phyloP scores from a whole-genome alignment of 352 stramenopile genomes.

The Phytophthora lateralis region DNA sequence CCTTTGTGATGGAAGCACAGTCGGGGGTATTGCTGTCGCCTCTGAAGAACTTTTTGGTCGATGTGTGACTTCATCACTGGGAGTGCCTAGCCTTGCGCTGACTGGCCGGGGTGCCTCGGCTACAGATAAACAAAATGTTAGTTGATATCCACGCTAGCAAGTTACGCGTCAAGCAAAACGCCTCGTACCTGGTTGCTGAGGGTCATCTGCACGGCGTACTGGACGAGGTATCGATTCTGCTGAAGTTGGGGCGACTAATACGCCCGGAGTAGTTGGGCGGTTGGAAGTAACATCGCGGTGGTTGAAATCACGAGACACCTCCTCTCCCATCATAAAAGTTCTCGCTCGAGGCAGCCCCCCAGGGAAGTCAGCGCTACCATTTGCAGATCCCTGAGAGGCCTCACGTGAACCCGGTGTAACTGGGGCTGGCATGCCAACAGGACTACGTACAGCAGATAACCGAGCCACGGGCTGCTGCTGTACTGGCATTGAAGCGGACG shows the following conservation, averaged over 20 bases:
- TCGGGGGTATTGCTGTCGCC: slow-evolving; percentile 2
- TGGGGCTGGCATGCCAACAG: not conserved
- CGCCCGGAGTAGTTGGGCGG: slow-evolving; percentile 36
- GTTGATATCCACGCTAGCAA: not conserved
- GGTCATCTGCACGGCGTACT: slow-evolving; percentile 27
- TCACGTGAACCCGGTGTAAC: slow-evolving; percentile 5
- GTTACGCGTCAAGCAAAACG: not conserved
- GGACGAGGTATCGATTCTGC: slow-evolving; percentile 19
- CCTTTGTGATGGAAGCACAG: slow-evolving; percentile 3
- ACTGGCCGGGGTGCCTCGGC: slow-evolving; percentile 11
- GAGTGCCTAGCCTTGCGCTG: slow-evolving; percentile 10
- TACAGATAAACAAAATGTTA: slow-evolving; percentile 18
- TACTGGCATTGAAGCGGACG: slow-evolving; percentile 1
- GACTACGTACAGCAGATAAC: not conserved
- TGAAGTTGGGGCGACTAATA: slow-evolving; percentile 11
- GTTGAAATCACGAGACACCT: slow-evolving; percentile 18
- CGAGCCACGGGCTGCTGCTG: not conserved
- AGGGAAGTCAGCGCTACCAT: slow-evolving; percentile 1
- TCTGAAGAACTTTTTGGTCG: slow-evolving; percentile 4
- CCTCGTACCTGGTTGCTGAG: slow-evolving; percentile 18
- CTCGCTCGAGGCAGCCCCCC: slow-evolving; percentile 4
- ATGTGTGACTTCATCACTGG: slow-evolving; percentile 1
- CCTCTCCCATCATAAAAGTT: slow-evolving; percentile 6
- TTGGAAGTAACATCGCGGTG: slow-evolving; percentile 19
- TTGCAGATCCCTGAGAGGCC: not conserved